phyloP scores from a whole-genome alignment of 108 stramenopile species.

The Bacterosira constricta region DNA sequence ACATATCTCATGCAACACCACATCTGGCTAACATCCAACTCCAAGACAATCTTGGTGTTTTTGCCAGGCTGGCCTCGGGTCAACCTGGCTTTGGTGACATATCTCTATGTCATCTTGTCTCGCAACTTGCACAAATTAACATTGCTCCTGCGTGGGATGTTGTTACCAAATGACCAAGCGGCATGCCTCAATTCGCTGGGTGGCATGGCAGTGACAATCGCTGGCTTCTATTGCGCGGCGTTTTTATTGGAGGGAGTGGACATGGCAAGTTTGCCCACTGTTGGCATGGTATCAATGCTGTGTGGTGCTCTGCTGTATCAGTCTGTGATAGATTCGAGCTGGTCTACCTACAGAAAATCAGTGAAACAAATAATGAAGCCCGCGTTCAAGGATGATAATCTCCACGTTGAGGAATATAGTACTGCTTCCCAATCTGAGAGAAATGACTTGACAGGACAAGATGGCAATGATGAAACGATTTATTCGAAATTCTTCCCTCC shows the following conservation, averaged over 20 bases:
- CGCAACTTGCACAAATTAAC: constrained; percentile 75
- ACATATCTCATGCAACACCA: constrained; percentile 99
- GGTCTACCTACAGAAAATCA: constrained; percentile 31
- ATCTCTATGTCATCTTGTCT: constrained; percentile 62
- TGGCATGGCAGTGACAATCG: constrained; percentile 41
- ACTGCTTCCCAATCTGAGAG: constrained; percentile 21
- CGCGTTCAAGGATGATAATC: constrained; percentile 16
- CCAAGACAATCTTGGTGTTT: constrained; percentile 77
- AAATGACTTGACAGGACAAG: constrained; percentile 12
- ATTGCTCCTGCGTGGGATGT: constrained; percentile 65
- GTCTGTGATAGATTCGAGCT: constrained; percentile 56
- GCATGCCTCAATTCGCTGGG: constrained; percentile 57
- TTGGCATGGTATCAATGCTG: constrained; percentile 51
- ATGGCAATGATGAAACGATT: constrained; percentile 8
- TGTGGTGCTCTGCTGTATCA: constrained; percentile 62
- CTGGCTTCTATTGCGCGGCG: constrained; percentile 54
- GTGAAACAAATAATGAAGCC: constrained; percentile 10
- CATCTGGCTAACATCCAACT: constrained; percentile 92
- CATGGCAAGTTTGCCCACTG: constrained; percentile 35
- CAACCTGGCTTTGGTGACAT: constrained; percentile 75
- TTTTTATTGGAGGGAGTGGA: constrained; percentile 44
- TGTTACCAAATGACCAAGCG: constrained; percentile 70
- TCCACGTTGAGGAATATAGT: not conserved
- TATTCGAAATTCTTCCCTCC: constrained; percentile 24
- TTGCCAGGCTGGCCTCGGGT: constrained; percentile 82